Evolutionary conservation across 352 stramenopile genomes (phyloP).

Genomic region (Pythium phragmiticola): DNA sequence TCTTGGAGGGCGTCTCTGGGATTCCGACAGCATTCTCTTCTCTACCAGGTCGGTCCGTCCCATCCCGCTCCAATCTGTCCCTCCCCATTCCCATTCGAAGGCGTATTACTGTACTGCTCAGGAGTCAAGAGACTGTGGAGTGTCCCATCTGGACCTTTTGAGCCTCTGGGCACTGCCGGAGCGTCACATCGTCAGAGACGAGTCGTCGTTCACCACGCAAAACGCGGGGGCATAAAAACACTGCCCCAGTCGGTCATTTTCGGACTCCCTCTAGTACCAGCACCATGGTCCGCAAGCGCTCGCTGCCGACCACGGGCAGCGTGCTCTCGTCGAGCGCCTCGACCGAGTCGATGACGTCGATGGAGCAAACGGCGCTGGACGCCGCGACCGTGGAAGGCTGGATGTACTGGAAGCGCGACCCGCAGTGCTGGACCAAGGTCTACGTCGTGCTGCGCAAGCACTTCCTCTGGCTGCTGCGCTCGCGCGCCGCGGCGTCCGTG

Average conservation of each 20-base stretch:
- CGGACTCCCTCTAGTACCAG: not conserved
- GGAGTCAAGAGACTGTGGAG: too few species aligned
- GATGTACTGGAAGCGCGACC: conserved; percentile 76
- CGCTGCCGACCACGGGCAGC: conserved; percentile 27
- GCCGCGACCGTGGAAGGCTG: conserved; percentile 42
- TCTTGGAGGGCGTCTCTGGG: not conserved
- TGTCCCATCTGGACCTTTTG: too few species aligned
- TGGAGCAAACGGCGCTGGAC: conserved; percentile 34
- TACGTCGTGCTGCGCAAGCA: conserved; percentile 68
- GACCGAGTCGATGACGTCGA: conserved; percentile 36
- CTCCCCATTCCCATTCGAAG: too few species aligned
- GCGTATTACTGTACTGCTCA: too few species aligned
- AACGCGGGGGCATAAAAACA: not conserved
- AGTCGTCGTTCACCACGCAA: conserved; percentile 6
- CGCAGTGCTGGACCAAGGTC: conserved; percentile 74
- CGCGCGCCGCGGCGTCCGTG: conserved; percentile 27
- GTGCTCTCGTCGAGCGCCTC: conserved; percentile 42
- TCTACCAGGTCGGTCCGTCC: too few species aligned
- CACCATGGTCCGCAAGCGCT: conserved; percentile 31
- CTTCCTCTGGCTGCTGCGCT: conserved; percentile 65
- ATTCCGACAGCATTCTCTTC: too few species aligned
- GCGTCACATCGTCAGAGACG: too few species aligned
- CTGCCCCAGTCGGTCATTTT: not conserved
- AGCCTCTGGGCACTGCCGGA: too few species aligned
- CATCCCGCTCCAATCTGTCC: too few species aligned